Evolutionary conservation across 257 asterid genomes (phyloP), one percentile per base, ranked within the genome.

Genomic region (Plantago ovata): DNA sequence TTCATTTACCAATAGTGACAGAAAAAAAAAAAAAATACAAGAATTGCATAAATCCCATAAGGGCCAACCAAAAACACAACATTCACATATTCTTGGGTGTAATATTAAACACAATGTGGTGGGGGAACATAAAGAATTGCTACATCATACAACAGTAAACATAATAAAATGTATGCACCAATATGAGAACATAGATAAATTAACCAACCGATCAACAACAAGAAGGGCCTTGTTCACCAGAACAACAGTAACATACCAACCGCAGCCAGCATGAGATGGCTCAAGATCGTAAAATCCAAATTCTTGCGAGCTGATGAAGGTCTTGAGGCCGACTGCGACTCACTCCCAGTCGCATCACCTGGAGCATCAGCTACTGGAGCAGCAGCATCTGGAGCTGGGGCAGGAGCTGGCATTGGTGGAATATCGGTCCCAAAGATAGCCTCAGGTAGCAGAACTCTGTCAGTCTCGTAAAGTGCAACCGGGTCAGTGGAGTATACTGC

Each of bases 401-500:
- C 80, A 0, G 97, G 97, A 9, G 94, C 89, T 0, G 95, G 79
- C 16, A 68, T 74, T n/a, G 97, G 97, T 5, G 97, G 97, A 10
- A 89, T 75, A 44, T 84, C 84, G 0, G 94, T 86, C 53, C 97
- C 97, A 19, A 86, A 89, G 51, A 89, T 84, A 0, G 93, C 94
- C 53, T 71, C 84, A 0, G 97, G 95, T 57, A 86, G 80, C 14
- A 89, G 77, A 7, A 89, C 95, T 50, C 40, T 68, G 22, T 86
- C 89, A 9, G 83, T 77, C 77, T 86, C 87, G 55, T 80, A 89
- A 50, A 89, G 58, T 1, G 95, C 94, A 7, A 84, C 87, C 0
- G 95, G 97, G 57, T 75, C 80, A 40, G 92, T 76, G 1, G 95
- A 66, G 62, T 75, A 86, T 13, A 89, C 93, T 12, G 89, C 85